Conservation (phyloP, 2,329 filamentous ascomycete species). For the Ambrosiella xylebori region DNA sequence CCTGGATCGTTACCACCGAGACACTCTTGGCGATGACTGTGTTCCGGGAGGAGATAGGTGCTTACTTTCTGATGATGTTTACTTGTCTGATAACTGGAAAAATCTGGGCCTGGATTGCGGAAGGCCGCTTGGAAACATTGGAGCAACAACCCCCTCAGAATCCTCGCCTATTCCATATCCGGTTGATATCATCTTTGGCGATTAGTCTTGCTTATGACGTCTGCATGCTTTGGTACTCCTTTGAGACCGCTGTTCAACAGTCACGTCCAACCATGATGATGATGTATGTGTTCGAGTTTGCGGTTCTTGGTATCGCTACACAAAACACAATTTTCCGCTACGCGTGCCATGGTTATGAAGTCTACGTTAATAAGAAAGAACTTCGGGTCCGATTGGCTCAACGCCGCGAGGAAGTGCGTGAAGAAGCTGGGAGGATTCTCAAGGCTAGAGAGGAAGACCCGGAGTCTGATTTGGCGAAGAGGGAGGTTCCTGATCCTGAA, state of each 20-base stretch:
- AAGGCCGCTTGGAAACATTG: conserved; percentile 80
- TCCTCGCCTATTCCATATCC: conserved; percentile 69
- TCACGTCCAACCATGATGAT: conserved; percentile 98
- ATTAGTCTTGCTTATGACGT: conserved; percentile 67
- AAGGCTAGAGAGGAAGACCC: conserved; percentile 31
- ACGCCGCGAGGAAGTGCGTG: conserved; percentile 49
- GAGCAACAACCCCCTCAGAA: conserved; percentile 91
- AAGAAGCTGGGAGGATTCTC: conserved; percentile 35
- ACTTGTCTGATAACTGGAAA: conserved; percentile 81
- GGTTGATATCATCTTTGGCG: conserved; percentile 61
- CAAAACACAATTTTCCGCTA: conserved; percentile 67
- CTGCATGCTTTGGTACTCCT: conserved; percentile 63
- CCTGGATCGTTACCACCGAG: conserved; percentile 95
- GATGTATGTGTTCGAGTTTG: conserved; percentile 98
- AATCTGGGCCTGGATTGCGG: conserved; percentile 96
- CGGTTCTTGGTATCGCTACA: conserved; percentile 66
- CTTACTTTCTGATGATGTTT: conserved; percentile 94
- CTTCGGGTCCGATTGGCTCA: conserved; percentile 51
- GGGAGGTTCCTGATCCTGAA: conserved; percentile 41
- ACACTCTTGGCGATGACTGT: conserved; percentile 97
- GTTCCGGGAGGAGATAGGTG: conserved; percentile 85
- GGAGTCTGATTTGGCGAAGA: conserved; percentile 24
- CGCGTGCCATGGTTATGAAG: conserved; percentile 58
- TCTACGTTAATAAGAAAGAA: conserved; percentile 57
- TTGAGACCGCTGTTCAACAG: conserved; percentile 68